Evolutionary conservation across 2,329 filamentous ascomycete species (phyloP).

Genomic region (Claviceps sp.): DNA sequence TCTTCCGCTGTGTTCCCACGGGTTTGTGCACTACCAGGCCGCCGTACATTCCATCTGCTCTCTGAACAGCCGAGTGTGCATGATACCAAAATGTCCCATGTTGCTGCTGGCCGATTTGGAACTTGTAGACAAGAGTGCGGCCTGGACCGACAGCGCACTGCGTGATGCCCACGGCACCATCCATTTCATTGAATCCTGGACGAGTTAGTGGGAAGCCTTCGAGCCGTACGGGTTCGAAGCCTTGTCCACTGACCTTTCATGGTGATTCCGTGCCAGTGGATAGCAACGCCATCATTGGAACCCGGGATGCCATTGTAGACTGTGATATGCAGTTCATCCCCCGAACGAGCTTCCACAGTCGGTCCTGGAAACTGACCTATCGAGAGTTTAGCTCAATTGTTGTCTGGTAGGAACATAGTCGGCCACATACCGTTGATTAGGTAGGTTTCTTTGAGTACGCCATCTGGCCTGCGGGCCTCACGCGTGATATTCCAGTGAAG

Average conservation of each 20-base stretch:
- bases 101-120: slow-evolving; percentile 38
- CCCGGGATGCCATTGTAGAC: slow-evolving; percentile 25
- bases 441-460: slow-evolving; percentile 33
- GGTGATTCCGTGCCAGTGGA: slow-evolving; percentile 59
- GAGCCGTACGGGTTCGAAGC: too few relatives aligned
- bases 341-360: slow-evolving; percentile 29
- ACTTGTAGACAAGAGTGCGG: slow-evolving; percentile 36
- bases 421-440: slow-evolving; percentile 30
- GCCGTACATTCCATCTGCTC: slow-evolving; percentile 5
- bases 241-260: slow-evolving; percentile 32
- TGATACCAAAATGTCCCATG: slow-evolving; percentile 52
- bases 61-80: slow-evolving; percentile 44
- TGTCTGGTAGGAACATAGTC: neutral
- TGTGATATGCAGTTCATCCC: slow-evolving; percentile 27
- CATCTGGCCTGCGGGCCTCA: slow-evolving; percentile 27
- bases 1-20: slow-evolving; percentile 5
- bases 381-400: neutral
- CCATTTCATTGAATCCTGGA: slow-evolving; percentile 38
- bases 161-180: slow-evolving; percentile 47
- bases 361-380: slow-evolving; percentile 28
- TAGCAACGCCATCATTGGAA: slow-evolving; percentile 26
- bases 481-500: slow-evolving; percentile 27
- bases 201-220: neutral
- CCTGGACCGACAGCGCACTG: slow-evolving; percentile 49
- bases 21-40: slow-evolving; percentile 24